Percentiles rank a stretch among this genome's conserved stretches.
Evolutionary conservation across 2,329 filamentous ascomycete genomes (phyloP).

Genomic region (Pseudopyricularia javanii): DNA sequence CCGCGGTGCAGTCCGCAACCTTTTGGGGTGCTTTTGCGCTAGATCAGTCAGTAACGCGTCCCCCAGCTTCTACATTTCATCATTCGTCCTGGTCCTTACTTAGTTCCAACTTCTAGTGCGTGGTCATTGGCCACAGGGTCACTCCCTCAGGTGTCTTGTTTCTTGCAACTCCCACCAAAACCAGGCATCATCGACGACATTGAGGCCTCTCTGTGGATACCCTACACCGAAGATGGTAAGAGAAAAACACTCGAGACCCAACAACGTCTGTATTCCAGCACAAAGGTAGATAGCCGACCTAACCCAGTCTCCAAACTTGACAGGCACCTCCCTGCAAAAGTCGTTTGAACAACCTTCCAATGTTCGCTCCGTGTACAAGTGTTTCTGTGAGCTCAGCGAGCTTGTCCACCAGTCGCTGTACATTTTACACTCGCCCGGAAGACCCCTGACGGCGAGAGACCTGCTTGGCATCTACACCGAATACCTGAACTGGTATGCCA

Average conservation of each 20-base stretch:
- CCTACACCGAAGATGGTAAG: conserved; percentile 45
- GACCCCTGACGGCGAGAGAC: conserved; percentile 49
- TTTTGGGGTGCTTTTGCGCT: conserved; percentile 52
- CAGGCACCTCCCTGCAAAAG: conserved; percentile 30
- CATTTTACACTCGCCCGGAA: conserved; percentile 58
- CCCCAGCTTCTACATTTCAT: not conserved
- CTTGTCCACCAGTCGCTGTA: conserved; percentile 61
- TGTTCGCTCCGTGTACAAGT: conserved; percentile 54
- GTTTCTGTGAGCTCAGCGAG: conserved; percentile 61
- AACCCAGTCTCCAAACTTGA: not conserved
- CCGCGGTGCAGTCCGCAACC: conserved; percentile 45
- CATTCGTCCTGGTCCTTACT: not conserved
- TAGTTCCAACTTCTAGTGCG: conserved; percentile 25
- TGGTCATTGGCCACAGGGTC: conserved; percentile 55
- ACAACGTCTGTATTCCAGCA: too few species aligned
- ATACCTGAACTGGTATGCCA: conserved; percentile 61
- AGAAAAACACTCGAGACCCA: not conserved
- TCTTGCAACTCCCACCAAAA: conserved; percentile 43
- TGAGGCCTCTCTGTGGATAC: conserved; percentile 47
- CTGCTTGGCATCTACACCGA: conserved; percentile 53
- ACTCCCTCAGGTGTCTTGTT: conserved; percentile 46
- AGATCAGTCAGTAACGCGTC: conserved; percentile 42
- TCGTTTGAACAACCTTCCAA: conserved; percentile 53
- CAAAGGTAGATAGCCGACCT: too few species aligned
- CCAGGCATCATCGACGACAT: conserved; percentile 47